Evolutionary conservation across 2,329 filamentous ascomycete genomes (phyloP), one percentile per base, ranked within the genome.

Genomic region (Sporothrix pseudoabietina): DNA sequence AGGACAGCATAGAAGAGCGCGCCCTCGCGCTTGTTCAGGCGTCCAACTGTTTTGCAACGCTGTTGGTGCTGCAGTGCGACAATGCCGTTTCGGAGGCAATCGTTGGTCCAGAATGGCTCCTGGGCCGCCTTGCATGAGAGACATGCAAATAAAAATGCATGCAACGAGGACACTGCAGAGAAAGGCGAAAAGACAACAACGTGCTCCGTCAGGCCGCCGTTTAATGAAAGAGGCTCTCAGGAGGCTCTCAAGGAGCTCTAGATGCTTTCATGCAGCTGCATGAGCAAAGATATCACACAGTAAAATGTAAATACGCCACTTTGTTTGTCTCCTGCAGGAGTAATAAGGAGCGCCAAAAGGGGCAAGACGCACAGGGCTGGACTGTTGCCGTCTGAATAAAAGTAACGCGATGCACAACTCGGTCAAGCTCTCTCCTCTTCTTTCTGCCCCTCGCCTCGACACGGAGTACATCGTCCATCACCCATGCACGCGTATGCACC

Each of bases 21-120:
- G 49, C 66, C 55, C 55, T 19, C 66, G 66, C 66, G 49, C 66
- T 69, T 69, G 49, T 69, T 69, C 47, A 14, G 65, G 41, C 22
- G 30, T 52, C 41, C 41, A 35, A 35, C 22, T 55, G 22, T 14
- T 12, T 55, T 3, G 52, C 52, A 10, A 26, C 41, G 0, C 59
- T 30, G 35, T 7, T 65, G 35, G 35, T 66, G 61, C 39, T 69
- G 30, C 63, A 30, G 65, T 52, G 65, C 44, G 49, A 52, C 65
- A 35, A n/a, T 30, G 41, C n/a, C 10, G 26, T 68, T 12, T 22
- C 10, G 30, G 52, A 55, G 44, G n/a, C 10, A 9, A 16, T 52
- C 66, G 49, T 69, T 69, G 66, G 66, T 52, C 16, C 47, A 69
- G 49, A 69, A 39, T 55, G 26, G 49, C 49, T 26, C 49, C 14